Base-by-base conservation (phyloP, 1,139 yeast genomes). In the Taphrina pruni region DNA sequence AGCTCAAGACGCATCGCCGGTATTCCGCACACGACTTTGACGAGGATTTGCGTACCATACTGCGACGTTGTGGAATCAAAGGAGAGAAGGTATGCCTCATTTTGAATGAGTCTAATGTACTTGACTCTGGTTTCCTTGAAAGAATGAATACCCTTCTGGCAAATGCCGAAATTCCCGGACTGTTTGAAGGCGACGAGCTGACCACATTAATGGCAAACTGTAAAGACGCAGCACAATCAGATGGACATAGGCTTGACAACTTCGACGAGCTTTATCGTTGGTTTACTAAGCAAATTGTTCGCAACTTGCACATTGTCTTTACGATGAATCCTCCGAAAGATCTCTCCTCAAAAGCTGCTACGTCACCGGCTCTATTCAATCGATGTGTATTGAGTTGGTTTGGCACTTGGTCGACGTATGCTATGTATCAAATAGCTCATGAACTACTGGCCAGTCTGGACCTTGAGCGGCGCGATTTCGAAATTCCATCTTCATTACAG, bases 71-170 rank as follows among this genome's bases (percentile, higher is more conserved):
- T 14, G 86, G 87, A 45, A 78, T 83, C 21, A 78, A 81, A 2
- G 90, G 89, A 2, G 89, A 89, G 72, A 85, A 83, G 70, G 78
- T 87, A 0, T 90, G 97, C 74, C 86, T 91, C 70, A 80, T 93
- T 21, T 83, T 94, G 35, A 97, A 92, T 75, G 97, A 94, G 74
- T 86, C 96, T 0, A 86, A 88, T 60, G 85, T 92, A 69, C 76
- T 88, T 64, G 95, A 90, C 61, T 82, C 96, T 0, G 82, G 96
- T 0, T 93, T 93, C 75, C 79, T 94, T 45, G 99, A 94, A 77
- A 81, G 97, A 71, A 91, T 94, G 96, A 94, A 94, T 75, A 90
- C 96, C 0, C 80, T 94, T 39, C 81, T 94, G 48, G 97, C 98
- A 0, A 94, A 93, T 77, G 90, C 97, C 0, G 97, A 93, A 74